Percentiles rank a stretch among this genome's conserved stretches.
Evolutionary conservation across 2,329 filamentous ascomycete species (phyloP).

Genomic region (Geosmithia putterillii): DNA sequence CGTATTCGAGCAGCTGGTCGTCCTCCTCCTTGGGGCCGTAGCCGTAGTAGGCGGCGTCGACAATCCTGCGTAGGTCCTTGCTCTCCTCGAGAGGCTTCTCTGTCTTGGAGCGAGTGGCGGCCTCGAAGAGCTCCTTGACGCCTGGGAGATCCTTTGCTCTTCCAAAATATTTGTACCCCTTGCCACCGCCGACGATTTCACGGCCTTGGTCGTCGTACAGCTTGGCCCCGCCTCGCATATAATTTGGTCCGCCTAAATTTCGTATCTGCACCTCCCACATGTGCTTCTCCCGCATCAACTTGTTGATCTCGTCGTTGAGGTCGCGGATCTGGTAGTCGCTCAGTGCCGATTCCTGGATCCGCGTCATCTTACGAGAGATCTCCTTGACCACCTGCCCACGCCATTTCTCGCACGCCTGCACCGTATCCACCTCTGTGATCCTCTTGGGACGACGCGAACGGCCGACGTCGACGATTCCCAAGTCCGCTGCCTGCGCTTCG

Average conservation of each 20-base stretch:
- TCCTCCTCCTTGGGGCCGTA: conserved; percentile 92
- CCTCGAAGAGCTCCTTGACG: conserved; percentile 92
- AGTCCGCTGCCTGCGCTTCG: conserved; percentile 88
- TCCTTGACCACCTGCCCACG: conserved; percentile 95
- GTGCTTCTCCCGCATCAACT: conserved; percentile 96
- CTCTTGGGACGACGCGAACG: conserved; percentile 81
- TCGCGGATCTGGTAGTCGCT: conserved; percentile 96
- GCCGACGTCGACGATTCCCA: conserved; percentile 89
- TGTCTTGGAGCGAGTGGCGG: conserved; percentile 54
- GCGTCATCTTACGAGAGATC: conserved; percentile 90
- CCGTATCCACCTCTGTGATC: conserved; percentile 75
- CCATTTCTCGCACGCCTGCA: conserved; percentile 93
- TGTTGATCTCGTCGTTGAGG: conserved; percentile 98
- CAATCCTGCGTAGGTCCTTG: conserved; percentile 58
- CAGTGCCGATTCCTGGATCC: conserved; percentile 85
- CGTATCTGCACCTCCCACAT: conserved; percentile 98
- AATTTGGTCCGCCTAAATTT: conserved; percentile 93
- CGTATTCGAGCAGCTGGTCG: conserved; percentile 66
- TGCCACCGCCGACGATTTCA: conserved; percentile 64
- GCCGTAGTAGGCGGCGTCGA: conserved; percentile 92
- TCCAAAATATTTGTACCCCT: conserved; percentile 91
- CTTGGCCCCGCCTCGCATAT: conserved; percentile 64
- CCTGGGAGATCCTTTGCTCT: conserved; percentile 81
- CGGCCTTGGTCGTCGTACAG: conserved; percentile 63
- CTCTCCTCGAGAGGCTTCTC: conserved; percentile 55